Conservation (phyloP, 345 rosid species). For the Gossypium ekmanianum region DNA sequence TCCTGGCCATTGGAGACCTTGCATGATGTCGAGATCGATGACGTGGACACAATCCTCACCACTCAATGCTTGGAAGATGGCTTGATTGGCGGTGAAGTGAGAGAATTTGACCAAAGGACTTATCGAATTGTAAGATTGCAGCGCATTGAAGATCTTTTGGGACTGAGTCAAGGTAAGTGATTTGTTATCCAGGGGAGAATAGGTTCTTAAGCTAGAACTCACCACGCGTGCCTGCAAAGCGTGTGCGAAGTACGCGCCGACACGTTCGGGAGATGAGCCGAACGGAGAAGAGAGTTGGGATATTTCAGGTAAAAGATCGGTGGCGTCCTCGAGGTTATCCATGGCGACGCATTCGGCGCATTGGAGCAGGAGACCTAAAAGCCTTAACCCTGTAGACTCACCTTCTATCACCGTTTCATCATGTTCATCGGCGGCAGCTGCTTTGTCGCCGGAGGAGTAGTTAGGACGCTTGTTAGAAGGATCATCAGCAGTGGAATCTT, state of each 20-base stretch:
- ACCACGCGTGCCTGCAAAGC: slow-evolving; percentile 86
- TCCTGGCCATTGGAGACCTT: slow-evolving; percentile 99
- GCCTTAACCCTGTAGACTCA: slow-evolving; percentile 55
- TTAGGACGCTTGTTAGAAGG: slow-evolving; percentile 50
- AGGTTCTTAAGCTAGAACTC: slow-evolving; percentile 57
- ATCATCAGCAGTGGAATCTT: slow-evolving; percentile 34
- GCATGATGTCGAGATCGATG: slow-evolving; percentile 94
- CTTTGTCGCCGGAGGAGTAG: slow-evolving; percentile 24
- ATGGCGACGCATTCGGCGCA: slow-evolving; percentile 89
- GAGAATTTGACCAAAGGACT: slow-evolving; percentile 79
- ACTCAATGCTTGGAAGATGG: slow-evolving; percentile 76
- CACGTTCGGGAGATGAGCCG: slow-evolving; percentile 84
- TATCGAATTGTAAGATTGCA: slow-evolving; percentile 79
- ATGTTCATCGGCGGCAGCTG: slow-evolving; percentile 11
- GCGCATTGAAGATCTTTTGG: slow-evolving; percentile 67
- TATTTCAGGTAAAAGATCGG: slow-evolving; percentile 71
- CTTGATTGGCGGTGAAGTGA: slow-evolving; percentile 96
- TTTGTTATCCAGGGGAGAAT: slow-evolving; percentile 44
- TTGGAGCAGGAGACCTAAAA: slow-evolving; percentile 76
- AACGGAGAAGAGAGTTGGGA: slow-evolving; percentile 78
- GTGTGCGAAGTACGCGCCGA: slow-evolving; percentile 81
- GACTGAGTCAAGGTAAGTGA: slow-evolving; percentile 50
- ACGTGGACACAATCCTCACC: slow-evolving; percentile 83
- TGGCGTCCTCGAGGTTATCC: slow-evolving; percentile 66
- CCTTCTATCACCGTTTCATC: slow-evolving; percentile 24